Conservation (phyloP, 441 rosid genomes). For the Macaranga tanarius region DNA sequence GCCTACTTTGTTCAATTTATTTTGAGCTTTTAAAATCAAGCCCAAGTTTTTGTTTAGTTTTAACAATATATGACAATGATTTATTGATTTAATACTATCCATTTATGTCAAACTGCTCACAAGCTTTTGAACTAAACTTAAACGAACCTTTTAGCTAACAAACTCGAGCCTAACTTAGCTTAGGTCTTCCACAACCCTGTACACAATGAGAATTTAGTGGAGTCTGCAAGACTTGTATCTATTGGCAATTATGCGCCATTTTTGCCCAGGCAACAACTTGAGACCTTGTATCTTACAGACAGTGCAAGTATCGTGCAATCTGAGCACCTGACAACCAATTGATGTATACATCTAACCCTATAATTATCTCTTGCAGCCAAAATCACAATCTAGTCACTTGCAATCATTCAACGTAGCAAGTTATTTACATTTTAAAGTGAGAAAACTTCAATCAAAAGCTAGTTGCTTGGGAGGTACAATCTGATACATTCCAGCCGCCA, state of each 20-base stretch:
- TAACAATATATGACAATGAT: no score
- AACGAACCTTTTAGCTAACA: no score
- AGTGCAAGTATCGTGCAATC: not conserved
- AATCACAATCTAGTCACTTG: not conserved
- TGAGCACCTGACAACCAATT: not conserved
- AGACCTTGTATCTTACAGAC: not conserved
- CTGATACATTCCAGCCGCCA: not conserved
- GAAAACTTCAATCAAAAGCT: not conserved
- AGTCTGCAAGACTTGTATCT: not conserved
- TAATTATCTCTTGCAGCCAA: not conserved
- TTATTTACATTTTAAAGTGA: not conserved
- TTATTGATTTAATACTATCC: no score
- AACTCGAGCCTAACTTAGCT: no score
- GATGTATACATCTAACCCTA: not conserved
- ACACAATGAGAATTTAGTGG: no score
- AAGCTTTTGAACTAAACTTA: no score
- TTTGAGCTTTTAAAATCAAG: no score
- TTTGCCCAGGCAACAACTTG: not conserved
- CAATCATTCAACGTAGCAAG: not conserved
- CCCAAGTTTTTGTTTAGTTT: no score
- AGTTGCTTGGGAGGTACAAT: constrained; percentile 11
- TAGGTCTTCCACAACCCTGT: no score
- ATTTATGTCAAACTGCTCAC: no score
- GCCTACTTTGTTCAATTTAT: no score
- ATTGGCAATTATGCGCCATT: not conserved